phyloP scores from a whole-genome alignment of 768 basidiomycete species.

The Ramaria sp. region DNA sequence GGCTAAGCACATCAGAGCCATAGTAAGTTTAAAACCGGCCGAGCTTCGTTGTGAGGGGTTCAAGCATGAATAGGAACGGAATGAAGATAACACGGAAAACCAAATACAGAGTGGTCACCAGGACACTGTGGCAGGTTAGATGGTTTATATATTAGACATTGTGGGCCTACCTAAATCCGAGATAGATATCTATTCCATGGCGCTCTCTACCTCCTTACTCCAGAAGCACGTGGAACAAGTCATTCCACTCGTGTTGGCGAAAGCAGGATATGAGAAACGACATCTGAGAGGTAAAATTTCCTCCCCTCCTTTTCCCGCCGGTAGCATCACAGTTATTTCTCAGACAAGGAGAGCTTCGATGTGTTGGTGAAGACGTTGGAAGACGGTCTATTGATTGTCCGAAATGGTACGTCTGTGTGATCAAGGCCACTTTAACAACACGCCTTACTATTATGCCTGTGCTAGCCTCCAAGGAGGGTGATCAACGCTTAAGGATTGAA shows the following conservation, averaged over 20 bases:
- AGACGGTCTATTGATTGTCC: constrained; percentile 51
- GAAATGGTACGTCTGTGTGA: constrained; percentile 32
- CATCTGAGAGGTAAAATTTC: constrained; percentile 32
- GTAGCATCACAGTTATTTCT: background rate
- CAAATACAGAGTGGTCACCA: constrained; percentile 12
- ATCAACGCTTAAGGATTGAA: constrained; percentile 70
- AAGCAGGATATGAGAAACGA: constrained; percentile 54
- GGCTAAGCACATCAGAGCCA: constrained; percentile 63
- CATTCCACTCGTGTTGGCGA: constrained; percentile 50
- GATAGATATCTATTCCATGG: constrained; percentile 49
- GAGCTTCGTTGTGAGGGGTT: background rate
- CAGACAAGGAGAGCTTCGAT: constrained; percentile 39
- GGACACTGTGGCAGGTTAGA: constrained; percentile 18
- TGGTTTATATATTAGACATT: background rate
- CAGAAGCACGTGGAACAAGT: constrained; percentile 53
- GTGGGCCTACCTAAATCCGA: background rate
- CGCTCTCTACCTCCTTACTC: constrained; percentile 43
- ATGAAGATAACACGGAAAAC: constrained; percentile 34
- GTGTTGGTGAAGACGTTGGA: constrained; percentile 48
- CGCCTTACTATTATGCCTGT: too few species aligned
- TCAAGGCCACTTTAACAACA: background rate
- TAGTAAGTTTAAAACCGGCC: constrained; percentile 31
- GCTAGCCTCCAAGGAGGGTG: constrained; percentile 55
- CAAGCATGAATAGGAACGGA: constrained; percentile 1
- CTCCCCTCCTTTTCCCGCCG: background rate